Conservation (phyloP, 257 asterid species). For the Penstemon newberryi region DNA sequence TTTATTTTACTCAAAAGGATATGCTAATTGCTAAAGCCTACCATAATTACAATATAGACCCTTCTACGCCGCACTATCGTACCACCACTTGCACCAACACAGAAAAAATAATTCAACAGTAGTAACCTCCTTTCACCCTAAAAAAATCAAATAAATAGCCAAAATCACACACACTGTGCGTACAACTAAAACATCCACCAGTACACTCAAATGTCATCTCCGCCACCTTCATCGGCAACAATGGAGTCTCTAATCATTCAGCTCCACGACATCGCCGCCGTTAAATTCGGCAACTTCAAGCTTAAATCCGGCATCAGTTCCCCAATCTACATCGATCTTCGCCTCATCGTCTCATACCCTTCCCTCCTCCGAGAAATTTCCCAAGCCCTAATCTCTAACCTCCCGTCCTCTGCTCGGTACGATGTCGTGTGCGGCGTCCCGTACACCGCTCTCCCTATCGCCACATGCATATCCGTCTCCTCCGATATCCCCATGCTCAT, state of each 20-base stretch:
- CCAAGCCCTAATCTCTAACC: slow-evolving; percentile 50
- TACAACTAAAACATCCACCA: neutral
- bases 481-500: slow-evolving; percentile 78
- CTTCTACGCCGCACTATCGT: no score
- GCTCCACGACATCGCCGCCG: slow-evolving; percentile 93
- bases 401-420: slow-evolving; percentile 60
- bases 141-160: neutral
- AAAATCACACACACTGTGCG: neutral
- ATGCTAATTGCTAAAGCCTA: no score
- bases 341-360: slow-evolving; percentile 89
- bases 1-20: no score
- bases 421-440: slow-evolving; percentile 94
- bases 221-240: slow-evolving; percentile 29
- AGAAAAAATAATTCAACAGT: no score
- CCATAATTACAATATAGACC: no score
- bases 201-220: slow-evolving; percentile 26
- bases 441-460: slow-evolving; percentile 94
- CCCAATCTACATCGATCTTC: slow-evolving; percentile 96
- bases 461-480: slow-evolving; percentile 71
- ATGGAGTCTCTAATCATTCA: slow-evolving; percentile 79
- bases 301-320: slow-evolving; percentile 93
- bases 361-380: slow-evolving; percentile 76
- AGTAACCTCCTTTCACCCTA: no score
- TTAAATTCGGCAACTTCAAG: slow-evolving; percentile 91
- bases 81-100: no score